Evolutionary conservation across 176 grass and related monocot species (phyloP).

Genomic region (Musa troglodytarum): DNA sequence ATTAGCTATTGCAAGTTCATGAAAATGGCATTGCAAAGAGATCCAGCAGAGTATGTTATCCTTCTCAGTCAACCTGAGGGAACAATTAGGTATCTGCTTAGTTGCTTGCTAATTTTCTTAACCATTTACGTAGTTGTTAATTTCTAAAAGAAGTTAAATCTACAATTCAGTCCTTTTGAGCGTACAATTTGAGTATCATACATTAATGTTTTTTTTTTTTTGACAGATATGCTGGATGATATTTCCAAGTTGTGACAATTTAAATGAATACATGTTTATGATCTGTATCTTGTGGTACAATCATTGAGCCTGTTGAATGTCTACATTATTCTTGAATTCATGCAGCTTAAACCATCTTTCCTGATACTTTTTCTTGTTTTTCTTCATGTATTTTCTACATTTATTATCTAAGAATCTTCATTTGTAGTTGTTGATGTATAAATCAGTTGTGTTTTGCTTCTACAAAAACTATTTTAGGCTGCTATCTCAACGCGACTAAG

Average conservation of each 20-base stretch:
- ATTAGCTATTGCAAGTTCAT: too few relatives aligned
- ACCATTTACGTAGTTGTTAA: not conserved
- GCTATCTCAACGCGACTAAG: constrained; percentile 54
- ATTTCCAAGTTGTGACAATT: not conserved
- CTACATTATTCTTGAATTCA: too few relatives aligned
- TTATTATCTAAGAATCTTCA: not conserved
- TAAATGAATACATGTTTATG: too few relatives aligned
- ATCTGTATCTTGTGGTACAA: too few relatives aligned
- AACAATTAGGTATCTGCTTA: not conserved
- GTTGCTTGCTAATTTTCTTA: not conserved
- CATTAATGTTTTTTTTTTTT: not conserved
- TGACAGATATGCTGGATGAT: not conserved
- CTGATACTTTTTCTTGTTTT: not conserved
- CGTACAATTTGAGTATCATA: not conserved
- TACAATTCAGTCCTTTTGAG: not conserved
- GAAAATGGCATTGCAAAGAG: too few relatives aligned
- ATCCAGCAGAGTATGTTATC: too few relatives aligned
- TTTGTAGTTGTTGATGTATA: too few relatives aligned
- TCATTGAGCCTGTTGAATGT: too few relatives aligned
- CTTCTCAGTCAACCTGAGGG: too few relatives aligned
- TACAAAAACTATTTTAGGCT: constrained; percentile 35
- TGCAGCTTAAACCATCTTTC: too few relatives aligned
- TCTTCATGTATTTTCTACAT: not conserved
- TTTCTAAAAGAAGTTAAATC: not conserved
- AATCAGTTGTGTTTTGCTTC: constrained; percentile 10